Evolutionary conservation across 2,329 filamentous ascomycete species (phyloP).

Genomic region (Hirsutella rhossiliensis): DNA sequence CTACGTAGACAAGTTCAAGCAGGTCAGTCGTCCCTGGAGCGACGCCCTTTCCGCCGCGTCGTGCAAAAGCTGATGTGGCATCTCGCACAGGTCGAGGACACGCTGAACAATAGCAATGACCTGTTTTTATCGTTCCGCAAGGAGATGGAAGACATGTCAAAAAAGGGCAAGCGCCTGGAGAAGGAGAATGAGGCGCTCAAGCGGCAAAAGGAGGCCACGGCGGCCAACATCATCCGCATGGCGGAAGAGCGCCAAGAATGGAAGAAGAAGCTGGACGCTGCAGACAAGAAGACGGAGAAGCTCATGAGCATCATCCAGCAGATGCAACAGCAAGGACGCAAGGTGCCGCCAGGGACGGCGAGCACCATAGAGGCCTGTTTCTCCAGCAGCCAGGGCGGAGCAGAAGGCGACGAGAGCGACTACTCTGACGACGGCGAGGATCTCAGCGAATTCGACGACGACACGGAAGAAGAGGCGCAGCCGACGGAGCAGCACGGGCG

Average conservation of each 20-base stretch:
- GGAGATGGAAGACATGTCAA: constrained; percentile 99
- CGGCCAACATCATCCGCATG: constrained; percentile 93
- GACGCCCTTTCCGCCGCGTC: too few species aligned
- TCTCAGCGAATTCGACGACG: constrained; percentile 54
- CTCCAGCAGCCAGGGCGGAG: constrained; percentile 36
- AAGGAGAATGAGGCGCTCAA: constrained; percentile 90
- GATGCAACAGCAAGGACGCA: constrained; percentile 90
- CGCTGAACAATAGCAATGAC: constrained; percentile 95
- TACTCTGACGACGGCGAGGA: constrained; percentile 52
- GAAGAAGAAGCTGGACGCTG: constrained; percentile 48
- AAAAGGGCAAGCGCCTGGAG: constrained; percentile 93
- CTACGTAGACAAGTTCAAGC: constrained; percentile 98
- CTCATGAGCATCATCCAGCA: constrained; percentile 89
- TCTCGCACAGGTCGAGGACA: constrained; percentile 75
- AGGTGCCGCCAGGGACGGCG: constrained; percentile 52
- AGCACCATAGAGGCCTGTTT: constrained; percentile 49
- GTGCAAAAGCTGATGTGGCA: background rate
- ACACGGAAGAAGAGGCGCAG: constrained; percentile 39
- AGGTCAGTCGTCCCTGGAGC: constrained; percentile 49
- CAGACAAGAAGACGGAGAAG: constrained; percentile 71
- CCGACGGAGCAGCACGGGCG: constrained; percentile 17
- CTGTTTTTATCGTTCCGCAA: constrained; percentile 93
- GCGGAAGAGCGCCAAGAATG: constrained; percentile 84
- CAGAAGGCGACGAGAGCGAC: constrained; percentile 48
- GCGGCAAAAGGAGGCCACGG: constrained; percentile 85